These are phyloP conservation scores for Pseudocercospora cruenta DNA, from an alignment of 2,329 filamentous ascomycete genomes.

Conservation along the genomic window DNA sequence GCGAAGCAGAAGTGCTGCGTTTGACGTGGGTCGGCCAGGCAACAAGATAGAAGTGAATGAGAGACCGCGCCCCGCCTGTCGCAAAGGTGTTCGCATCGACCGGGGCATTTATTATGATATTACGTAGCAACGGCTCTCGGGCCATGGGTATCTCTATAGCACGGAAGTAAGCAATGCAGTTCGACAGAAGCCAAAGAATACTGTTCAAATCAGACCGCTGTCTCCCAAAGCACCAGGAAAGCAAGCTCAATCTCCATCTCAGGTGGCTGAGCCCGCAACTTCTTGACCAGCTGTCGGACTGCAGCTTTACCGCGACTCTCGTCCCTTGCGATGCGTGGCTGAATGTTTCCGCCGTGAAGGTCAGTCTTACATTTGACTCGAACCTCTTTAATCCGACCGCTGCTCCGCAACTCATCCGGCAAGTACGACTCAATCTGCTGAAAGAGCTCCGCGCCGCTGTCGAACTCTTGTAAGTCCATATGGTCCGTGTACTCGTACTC, in stretches of 20 bases:
- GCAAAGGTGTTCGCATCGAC: too few species aligned
- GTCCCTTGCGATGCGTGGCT: slow-evolving; percentile 22
- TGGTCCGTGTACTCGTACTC: slow-evolving; percentile 23
- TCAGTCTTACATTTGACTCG: slow-evolving; percentile 19
- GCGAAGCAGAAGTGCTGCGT: too few species aligned
- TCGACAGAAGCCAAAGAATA: neutral
- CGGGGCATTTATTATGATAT: neutral
- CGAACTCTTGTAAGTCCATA: slow-evolving; percentile 21
- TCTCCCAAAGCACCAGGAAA: slow-evolving; percentile 22
- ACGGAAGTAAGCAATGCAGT: too few species aligned
- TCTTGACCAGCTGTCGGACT: slow-evolving; percentile 19
- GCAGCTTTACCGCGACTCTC: slow-evolving; percentile 18
- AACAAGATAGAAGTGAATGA: too few species aligned
- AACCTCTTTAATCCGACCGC: slow-evolving; percentile 20
- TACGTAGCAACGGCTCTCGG: neutral
- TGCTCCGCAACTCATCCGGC: slow-evolving; percentile 16
- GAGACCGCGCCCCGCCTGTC: too few species aligned
- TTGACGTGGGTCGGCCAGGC: too few species aligned
- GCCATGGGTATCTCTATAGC: neutral
- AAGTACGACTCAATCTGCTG: slow-evolving; percentile 19
- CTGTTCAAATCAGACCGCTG: neutral
- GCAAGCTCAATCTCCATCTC: slow-evolving; percentile 22
- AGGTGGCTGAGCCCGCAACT: slow-evolving; percentile 13
- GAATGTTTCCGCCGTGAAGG: slow-evolving; percentile 12
- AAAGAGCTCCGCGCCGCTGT: slow-evolving; percentile 17